Base-by-base conservation (phyloP, 305 asterid genomes). In the Fraxinus baroniana region DNA sequence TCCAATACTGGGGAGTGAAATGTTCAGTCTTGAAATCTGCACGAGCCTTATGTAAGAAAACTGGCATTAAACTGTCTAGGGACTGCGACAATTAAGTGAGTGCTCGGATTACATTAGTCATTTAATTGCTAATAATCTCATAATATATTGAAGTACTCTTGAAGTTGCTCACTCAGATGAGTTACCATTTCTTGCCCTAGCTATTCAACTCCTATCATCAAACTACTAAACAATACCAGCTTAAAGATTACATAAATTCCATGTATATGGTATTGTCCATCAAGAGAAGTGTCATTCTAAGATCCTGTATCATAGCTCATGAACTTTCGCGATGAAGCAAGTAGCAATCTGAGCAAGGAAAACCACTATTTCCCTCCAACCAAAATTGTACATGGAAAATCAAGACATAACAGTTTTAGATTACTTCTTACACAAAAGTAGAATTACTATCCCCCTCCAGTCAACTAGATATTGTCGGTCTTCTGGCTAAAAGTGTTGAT, bases 1-100 rank as follows among this genome's bases (percentile, higher is more conserved):
- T 60, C 91, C 98, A 84, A 89, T 55, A 80, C 84, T 90, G 80
- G 91, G 82, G 70, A 89, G 83, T 74, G 97, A 95, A 82, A 90
- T 85, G 83, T 84, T 79, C 86, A 83, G 44, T 75, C 92, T 93
- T 70, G 87, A 85, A 83, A 87, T 83, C 97, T 93, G 91, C 91
- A 88, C 72, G 79, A 76, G 73, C 74, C 76, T 77, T 17, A 46
- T 39, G 35, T 22, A 75, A 60, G 62, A 64, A 33, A 68, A 68
- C 18, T 68, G 20, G 18, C 37, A 68, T 68, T 28, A 9, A 68
- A 28, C 74, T 20, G 37, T 68, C 18, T 28, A 68, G 10, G 20
- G 74, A 12, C 8, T 3, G 36, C 18, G 8, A 68, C 36, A 68
- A 68, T 28, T 28, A 66, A 26, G n/a, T 28, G 39, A 26, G 3